phyloP scores from a whole-genome alignment of 805 yeast species.

The Kazachstania viticola region DNA sequence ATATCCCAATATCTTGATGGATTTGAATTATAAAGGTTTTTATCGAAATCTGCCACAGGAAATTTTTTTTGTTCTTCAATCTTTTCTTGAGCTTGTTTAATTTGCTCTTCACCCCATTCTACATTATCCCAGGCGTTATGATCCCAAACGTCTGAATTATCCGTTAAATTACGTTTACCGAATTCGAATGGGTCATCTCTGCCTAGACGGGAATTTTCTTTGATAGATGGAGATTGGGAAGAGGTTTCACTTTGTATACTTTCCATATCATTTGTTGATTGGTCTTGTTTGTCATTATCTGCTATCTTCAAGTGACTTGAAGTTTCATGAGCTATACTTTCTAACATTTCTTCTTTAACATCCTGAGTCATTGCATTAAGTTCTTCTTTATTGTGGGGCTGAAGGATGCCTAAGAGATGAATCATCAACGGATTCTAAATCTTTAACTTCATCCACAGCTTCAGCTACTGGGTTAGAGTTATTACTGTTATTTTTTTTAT shows the following conservation, averaged over 20 bases:
- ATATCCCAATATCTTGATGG: conserved; percentile 95
- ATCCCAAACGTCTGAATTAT: conserved; percentile 73
- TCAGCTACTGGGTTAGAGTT: not conserved
- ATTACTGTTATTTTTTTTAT: conserved; percentile 12
- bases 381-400: conserved; percentile 10
- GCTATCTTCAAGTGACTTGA: conserved; percentile 4
- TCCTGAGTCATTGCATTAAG: conserved; percentile 13
- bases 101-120: conserved; percentile 92
- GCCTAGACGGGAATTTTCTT: conserved; percentile 47
- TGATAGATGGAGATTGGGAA: conserved; percentile 6
- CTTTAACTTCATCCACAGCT: conserved; percentile 6
- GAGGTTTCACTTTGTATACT: conserved; percentile 2
- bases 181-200: conserved; percentile 85
- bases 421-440: conserved; percentile 11
- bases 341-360: conserved; percentile 14
- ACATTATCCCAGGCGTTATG: conserved; percentile 95
- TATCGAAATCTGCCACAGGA: conserved; percentile 87
- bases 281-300: not conserved
- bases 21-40: conserved; percentile 60
- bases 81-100: conserved; percentile 58
- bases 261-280: conserved; percentile 2
- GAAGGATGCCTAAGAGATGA: conserved; percentile 23
- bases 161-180: conserved; percentile 70
- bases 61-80: conserved; percentile 61
- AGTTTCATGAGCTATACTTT: conserved; percentile 14